Evolutionary conservation across 2,329 filamentous ascomycete species (phyloP), one percentile per base, ranked within the genome.

Genomic region (Colletotrichum trifolii): DNA sequence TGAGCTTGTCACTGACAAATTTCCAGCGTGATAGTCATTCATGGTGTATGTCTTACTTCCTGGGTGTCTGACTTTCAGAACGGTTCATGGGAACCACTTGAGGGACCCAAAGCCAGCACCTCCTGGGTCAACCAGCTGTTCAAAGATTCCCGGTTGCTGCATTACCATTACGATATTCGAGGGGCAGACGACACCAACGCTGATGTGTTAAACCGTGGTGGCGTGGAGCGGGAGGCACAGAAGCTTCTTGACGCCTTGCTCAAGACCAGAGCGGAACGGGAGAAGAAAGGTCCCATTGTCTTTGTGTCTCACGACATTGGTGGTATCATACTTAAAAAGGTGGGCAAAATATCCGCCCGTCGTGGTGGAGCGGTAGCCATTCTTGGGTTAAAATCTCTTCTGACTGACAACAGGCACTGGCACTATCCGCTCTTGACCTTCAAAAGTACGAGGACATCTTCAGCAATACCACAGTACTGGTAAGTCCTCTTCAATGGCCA

Each of bases 281-380:
- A 43, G 10, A 17, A 35, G 9, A 43, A 35, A 42, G 25, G 7
- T 6, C 54, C 61, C 15, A 64, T 64, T 33, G 45, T 64, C 15
- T 64, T 58, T 25, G 47, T 64, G 6, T 17, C 17, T 15, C 61
- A 64, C 12, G 61, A 64, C 17, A n/a, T 64, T 17, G 61, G 61
- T 3, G 61, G 61, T 33, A 43, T 38, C 6, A 64, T 64, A 7
- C 36, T 64, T 4, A 64, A 64, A 38, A 64, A 40, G 57, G 57
- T 60, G 13, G 15, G 48, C 2, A 9, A 12, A 9, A 35, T 43
- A 11, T 8, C 15, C 3, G 6, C 47, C 35, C 11, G n/a, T 8
- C 10, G 42, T n/a, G 8, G 12, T 40, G 38, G 2, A 9, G 38
- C 13, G 9, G 38, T 40, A 40, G 9, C 38, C 33, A 13, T 42